Evolutionary conservation across 805 yeast genomes (phyloP).

Genomic region (Saturnispora quitensis): DNA sequence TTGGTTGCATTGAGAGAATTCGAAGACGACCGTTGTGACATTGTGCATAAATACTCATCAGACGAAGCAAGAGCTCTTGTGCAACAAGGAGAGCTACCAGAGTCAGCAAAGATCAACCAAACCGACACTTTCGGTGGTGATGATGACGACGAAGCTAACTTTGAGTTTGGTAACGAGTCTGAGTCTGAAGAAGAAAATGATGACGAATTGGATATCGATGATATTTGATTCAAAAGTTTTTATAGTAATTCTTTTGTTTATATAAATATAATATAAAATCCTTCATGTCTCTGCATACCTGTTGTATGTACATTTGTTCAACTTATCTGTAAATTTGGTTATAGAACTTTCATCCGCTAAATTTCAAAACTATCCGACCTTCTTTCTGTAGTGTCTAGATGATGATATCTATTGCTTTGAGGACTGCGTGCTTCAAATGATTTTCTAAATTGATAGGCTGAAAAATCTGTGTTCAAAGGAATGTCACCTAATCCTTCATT

Average conservation of each 20-base stretch:
- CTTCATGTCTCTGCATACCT: background rate
- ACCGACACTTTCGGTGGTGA: constrained; percentile 95
- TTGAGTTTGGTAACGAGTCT: constrained; percentile 93
- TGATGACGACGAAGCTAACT: constrained; percentile 94
- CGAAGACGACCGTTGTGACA: constrained; percentile 98
- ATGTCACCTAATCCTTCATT: constrained; percentile 49
- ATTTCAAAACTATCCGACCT: constrained; percentile 53
- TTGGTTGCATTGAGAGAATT: constrained; percentile 94
- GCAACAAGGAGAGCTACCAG: constrained; percentile 94
- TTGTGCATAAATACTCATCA: constrained; percentile 89
- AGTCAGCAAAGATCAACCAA: constrained; percentile 93
- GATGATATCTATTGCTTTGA: constrained; percentile 15
- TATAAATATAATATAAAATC: background rate
- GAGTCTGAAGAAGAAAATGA: constrained; percentile 51
- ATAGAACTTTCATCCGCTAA: background rate
- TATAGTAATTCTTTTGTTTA: background rate
- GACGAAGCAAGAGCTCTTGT: constrained; percentile 98
- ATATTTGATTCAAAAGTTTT: constrained; percentile 44
- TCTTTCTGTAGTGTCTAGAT: constrained; percentile 28
- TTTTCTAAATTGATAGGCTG: constrained; percentile 63
- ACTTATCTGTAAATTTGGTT: no score
- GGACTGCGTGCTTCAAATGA: constrained; percentile 55
- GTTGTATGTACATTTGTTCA: background rate
- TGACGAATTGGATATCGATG: constrained; percentile 83
- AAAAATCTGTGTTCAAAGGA: constrained; percentile 79